Conservation (phyloP, 805 yeast genomes). For the Metschnikowia borealis region DNA sequence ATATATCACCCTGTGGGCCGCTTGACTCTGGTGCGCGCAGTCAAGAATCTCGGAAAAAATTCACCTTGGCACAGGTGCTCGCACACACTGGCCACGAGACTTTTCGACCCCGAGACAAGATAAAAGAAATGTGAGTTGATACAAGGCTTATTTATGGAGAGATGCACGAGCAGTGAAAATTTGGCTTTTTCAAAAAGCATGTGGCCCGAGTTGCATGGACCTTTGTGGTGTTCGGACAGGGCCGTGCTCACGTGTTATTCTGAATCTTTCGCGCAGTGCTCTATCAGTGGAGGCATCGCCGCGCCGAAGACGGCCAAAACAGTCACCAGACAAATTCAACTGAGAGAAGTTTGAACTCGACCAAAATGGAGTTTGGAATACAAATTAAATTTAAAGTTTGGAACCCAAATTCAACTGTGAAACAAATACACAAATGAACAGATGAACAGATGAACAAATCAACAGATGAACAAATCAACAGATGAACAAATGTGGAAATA, state of each 20-base stretch:
- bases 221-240: background rate
- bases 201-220: too few relatives aligned
- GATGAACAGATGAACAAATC: too few relatives aligned
- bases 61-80: background rate
- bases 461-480: too few relatives aligned
- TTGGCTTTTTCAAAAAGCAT: background rate
- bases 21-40: conserved; percentile 8
- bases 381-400: too few relatives aligned
- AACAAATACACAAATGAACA: too few relatives aligned
- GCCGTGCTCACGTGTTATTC: conserved; percentile 3
- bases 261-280: conserved; percentile 1
- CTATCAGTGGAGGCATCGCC: background rate
- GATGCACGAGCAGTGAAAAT: background rate
- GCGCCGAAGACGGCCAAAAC: conserved; percentile 1
- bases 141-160: too few relatives aligned
- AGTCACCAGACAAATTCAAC: background rate
- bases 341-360: too few relatives aligned
- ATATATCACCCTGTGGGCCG: background rate
- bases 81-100: background rate
- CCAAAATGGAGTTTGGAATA: background rate
- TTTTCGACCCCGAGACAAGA: background rate
- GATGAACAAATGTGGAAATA: too few relatives aligned
- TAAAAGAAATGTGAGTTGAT: too few relatives aligned
- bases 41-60: background rate
- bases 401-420: too few relatives aligned